These are phyloP conservation scores for Pugionium dolabratum DNA, from an alignment of 345 rosid genomes.

Conservation along the genomic window DNA sequence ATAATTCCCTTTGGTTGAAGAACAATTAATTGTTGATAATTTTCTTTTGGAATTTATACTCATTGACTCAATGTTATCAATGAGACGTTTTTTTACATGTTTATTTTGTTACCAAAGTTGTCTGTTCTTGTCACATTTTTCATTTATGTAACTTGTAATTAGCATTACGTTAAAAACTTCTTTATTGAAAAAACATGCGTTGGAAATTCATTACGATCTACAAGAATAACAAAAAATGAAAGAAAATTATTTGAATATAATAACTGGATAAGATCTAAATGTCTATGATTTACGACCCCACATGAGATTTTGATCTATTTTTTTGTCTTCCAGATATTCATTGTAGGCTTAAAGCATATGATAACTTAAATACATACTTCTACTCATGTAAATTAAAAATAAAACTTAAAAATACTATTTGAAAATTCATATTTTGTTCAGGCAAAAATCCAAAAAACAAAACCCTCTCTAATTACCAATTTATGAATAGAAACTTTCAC, in stretches of 20 bases:
- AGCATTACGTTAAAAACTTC: neutral
- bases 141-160: conserved; percentile 8
- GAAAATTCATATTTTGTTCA: conserved; percentile 5
- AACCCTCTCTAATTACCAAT: too few relatives aligned
- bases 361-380: conserved; percentile 15
- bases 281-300: conserved; percentile 34
- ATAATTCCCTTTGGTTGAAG: conserved; percentile 14
- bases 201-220: conserved; percentile 20
- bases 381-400: too few relatives aligned
- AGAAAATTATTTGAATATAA: conserved; percentile 2
- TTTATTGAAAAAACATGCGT: neutral
- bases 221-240: neutral
- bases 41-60: conserved; percentile 26
- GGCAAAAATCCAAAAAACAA: neutral
- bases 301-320: conserved; percentile 30
- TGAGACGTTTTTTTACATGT: conserved; percentile 16
- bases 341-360: conserved; percentile 14
- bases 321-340: conserved; percentile 31
- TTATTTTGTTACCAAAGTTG: conserved; percentile 16
- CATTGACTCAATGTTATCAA: conserved; percentile 8
- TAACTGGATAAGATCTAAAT: conserved; percentile 31
- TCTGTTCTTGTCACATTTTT: conserved; percentile 12
- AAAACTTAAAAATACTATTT: neutral
- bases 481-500: too few relatives aligned
- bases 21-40: conserved; percentile 5